Base-by-base conservation (phyloP, 176 grass and related monocot species). In the Thinopyrum elongatum region DNA sequence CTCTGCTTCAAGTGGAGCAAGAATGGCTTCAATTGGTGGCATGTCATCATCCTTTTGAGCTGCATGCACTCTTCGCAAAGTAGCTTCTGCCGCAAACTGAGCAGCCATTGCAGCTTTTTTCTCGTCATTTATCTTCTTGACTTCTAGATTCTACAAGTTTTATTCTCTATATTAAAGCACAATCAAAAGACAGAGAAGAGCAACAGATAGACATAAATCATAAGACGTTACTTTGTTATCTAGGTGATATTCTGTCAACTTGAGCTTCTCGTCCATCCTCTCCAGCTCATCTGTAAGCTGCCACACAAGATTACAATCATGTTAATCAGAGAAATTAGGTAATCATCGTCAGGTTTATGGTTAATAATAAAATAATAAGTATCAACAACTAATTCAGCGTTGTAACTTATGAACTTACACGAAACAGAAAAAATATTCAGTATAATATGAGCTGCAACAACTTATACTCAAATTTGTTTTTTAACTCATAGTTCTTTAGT, bases 21-120 rank as follows among this genome's bases (percentile, higher is more conserved):
- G 97, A 92, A 99, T 99, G 60, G 97, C 97, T 90, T 99, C 97
- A 88, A 99, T 99, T 14, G 97, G 97, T 14, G 97, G 97, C 97
- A 99, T 99, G 83, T 99, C 97, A 87, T 99, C 97, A 60, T 97
- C 97, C 83, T 99, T 99, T 62, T 99, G 97, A 42, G 90, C 97
- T 80, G 90, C 94, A 85, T 99, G 97, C 34, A 99, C 94, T 87
- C 97, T 93, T 86, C 97, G 89, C 76, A 99, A 90, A 69, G 97
- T 97, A 21, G 92, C 97, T 90, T 99, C 92, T 83, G 95, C 93
- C 21, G 91, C 91, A 94, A 98, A 98, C 74, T 98, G 95, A 77
- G 95, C 93, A 55, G 93, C 93, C 88, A 98, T 65, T 58, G 95
- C 93, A 0, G 90, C 67, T 58, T 94, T 98, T 85, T 98, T 98